Percentiles rank a stretch among this genome's conserved stretches.
phyloP scores from a whole-genome alignment of 1,284 basidiomycete species.

The Papiliotrema flavescens region DNA sequence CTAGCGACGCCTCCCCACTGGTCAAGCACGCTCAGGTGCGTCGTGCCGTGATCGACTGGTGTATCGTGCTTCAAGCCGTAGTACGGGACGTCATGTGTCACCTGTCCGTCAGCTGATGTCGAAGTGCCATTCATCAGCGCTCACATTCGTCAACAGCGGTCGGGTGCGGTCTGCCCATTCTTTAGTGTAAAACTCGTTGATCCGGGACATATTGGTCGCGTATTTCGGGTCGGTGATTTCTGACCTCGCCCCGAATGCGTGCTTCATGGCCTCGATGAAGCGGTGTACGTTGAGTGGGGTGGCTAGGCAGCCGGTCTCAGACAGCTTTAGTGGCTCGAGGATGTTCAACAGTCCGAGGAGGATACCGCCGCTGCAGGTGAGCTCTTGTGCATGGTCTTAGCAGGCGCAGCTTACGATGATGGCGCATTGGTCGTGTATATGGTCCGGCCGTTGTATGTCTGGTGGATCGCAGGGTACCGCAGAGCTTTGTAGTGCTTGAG shows the following conservation, averaged over 20 bases:
- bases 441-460: constrained; percentile 69
- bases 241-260: constrained; percentile 57
- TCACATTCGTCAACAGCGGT: constrained; percentile 62
- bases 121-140: constrained; percentile 11
- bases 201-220: constrained; percentile 52
- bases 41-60: constrained; percentile 81
- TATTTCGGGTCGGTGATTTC: constrained; percentile 69
- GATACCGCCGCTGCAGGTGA: constrained; percentile 30
- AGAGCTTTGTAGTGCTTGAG: constrained; percentile 59
- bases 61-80: constrained; percentile 80
- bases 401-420: constrained; percentile 52
- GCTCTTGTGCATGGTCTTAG: neutral
- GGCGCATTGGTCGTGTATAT: constrained; percentile 82
- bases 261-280: constrained; percentile 53
- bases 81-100: constrained; percentile 72
- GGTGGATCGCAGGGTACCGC: constrained; percentile 68
- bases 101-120: constrained; percentile 54
- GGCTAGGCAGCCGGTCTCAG: constrained; percentile 24
- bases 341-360: constrained; percentile 45
- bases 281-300: constrained; percentile 44
- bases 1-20: constrained; percentile 77
- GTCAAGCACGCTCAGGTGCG: constrained; percentile 77
- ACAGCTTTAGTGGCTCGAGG: constrained; percentile 35
- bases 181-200: constrained; percentile 68
- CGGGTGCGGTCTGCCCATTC: constrained; percentile 62